Evolutionary conservation across 768 basidiomycete species (phyloP).

Genomic region (Kwoniella botswanensis): DNA sequence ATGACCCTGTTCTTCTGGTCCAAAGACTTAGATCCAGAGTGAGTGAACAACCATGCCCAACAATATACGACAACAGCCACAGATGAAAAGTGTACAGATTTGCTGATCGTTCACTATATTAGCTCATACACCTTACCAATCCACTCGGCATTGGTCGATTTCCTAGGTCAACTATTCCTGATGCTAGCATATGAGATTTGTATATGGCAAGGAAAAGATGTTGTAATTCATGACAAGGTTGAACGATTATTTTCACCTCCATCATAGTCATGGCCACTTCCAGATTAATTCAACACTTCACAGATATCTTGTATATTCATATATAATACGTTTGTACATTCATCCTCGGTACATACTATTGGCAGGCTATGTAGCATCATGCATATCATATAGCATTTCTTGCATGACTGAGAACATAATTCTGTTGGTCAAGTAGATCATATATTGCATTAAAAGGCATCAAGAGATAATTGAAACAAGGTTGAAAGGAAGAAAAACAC

Average conservation of each 20-base stretch:
- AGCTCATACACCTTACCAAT: slow-evolving; percentile 87
- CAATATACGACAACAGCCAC: too few species aligned
- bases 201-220: slow-evolving; percentile 40
- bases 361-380: not conserved
- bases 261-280: not conserved
- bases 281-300: not conserved
- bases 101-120: not conserved
- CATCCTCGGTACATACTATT: too few species aligned
- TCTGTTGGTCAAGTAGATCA: not conserved
- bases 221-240: slow-evolving; percentile 20
- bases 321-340: too few species aligned
- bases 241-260: not conserved
- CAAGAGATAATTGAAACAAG: not conserved
- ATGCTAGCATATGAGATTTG: slow-evolving; percentile 61
- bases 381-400: not conserved
- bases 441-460: not conserved
- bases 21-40: slow-evolving; percentile 77
- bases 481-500: not conserved
- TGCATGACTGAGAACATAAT: too few species aligned
- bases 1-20: slow-evolving; percentile 82
- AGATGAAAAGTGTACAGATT: not conserved
- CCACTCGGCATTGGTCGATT: slow-evolving; percentile 85
- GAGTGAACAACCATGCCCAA: slow-evolving; percentile 19
- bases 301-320: too few species aligned
- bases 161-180: slow-evolving; percentile 78